phyloP scores from a whole-genome alignment of 106 monocot species.

The Platanthera zijinensis region DNA sequence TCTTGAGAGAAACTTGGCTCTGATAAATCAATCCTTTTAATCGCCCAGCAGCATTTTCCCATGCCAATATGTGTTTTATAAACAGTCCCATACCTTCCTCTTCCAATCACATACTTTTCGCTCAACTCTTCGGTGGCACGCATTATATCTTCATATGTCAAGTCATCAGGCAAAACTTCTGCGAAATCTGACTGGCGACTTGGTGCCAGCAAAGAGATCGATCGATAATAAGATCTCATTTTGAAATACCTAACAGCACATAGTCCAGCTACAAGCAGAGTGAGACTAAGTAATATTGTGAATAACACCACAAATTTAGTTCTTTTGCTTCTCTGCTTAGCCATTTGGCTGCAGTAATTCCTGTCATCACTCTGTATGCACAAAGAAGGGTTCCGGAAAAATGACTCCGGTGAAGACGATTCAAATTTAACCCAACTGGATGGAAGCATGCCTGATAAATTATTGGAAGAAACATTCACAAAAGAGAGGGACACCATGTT shows the following conservation, averaged over 20 bases:
- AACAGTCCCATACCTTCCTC: conserved; percentile 65
- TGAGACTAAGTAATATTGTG: conserved; percentile 10
- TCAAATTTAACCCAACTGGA: conserved; percentile 43
- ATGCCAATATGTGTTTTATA: conserved; percentile 41
- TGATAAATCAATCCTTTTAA: conserved; percentile 48
- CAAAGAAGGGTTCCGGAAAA: conserved; percentile 34
- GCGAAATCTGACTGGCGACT: conserved; percentile 15
- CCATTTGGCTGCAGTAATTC: conserved; percentile 5
- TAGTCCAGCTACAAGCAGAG: conserved; percentile 24
- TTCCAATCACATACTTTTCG: conserved; percentile 70
- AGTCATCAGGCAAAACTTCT: conserved; percentile 44
- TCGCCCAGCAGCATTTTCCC: conserved; percentile 52
- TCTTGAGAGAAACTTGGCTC: conserved; percentile 38
- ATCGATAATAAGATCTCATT: conserved; percentile 4
- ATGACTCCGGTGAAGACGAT: conserved; percentile 31
- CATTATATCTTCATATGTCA: conserved; percentile 61
- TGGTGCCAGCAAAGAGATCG: conserved; percentile 4
- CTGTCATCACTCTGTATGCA: conserved; percentile 14
- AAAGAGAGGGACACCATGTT: conserved; percentile 58
- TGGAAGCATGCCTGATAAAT: conserved; percentile 47
- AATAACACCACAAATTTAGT: conserved; percentile 7
- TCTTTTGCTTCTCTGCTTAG: conserved; percentile 4
- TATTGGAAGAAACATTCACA: conserved; percentile 59
- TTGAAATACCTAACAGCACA: conserved; percentile 12
- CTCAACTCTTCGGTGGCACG: conserved; percentile 50